Base-by-base conservation (phyloP, 139 green algal species). In the Marvania coccoides region DNA sequence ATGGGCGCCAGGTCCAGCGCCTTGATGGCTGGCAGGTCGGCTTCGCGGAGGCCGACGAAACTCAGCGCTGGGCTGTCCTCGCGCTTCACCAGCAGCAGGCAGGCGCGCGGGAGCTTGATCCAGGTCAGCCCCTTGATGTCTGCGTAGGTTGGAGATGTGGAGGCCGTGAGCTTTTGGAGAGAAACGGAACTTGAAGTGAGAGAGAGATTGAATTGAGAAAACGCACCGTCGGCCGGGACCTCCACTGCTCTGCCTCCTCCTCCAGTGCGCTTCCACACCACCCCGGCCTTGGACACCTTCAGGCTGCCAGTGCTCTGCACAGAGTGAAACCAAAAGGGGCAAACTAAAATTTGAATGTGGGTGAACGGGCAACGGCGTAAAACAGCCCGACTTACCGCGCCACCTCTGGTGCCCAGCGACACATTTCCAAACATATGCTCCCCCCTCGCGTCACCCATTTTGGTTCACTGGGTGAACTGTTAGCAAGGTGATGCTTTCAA, bases 31-130 rank as follows among this genome's bases (percentile, higher is more conserved):
- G 46, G 45, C 13, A 71, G 9, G 6, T 79, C 85, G 75, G 81
- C 75, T 1, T 92, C 80, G 9, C 79, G 63, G 64, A 95, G 93
- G 24, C 88, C 88, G 23, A 85, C 45, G 53, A 95, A 92, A 35
- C 82, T 80, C n/a, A 82, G 39, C 3, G 71, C 70, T 2, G 54
- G 47, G 1, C 66, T 75, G 1, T 76, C 70, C 38, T 65, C 73
- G 6, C 71, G 55, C 29, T 72, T 65, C 26, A 95, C 72, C 10
- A 69, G 67, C 37, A 95, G 74, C 73, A 88, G 72, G 58, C 76
- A 83, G 28, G 81, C 81, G 0, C 74, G 48, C 3, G 75, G 58
- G 3, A 80, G 48, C 33, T 78, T 77, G 5, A 65, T 87, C 86
- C 86, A 95, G 3, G 61, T 36, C 1, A 95, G 24, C 13, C 63